These are phyloP conservation scores for Boletus sensibilis DNA, from an alignment of 768 basidiomycete species.

Conservation along the genomic window DNA sequence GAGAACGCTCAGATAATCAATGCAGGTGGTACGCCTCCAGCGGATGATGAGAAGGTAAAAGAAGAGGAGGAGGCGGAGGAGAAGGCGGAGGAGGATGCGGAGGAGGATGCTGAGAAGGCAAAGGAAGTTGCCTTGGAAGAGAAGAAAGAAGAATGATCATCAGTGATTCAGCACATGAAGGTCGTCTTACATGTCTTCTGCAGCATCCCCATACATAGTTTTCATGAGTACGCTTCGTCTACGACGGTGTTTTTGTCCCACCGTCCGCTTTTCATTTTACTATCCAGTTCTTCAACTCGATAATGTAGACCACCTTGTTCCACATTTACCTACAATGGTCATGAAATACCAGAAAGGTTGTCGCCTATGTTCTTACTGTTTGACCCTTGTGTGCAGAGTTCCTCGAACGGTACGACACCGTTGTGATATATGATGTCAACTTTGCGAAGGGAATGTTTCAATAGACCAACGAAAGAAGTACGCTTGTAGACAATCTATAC, in stretches of 20 bases:
- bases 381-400: background rate
- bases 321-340: constrained; percentile 28
- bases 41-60: constrained; percentile 23
- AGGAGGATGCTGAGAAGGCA: constrained; percentile 37
- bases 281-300: constrained; percentile 10
- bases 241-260: constrained; percentile 2
- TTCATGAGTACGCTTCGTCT: constrained; percentile 12
- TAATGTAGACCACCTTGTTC: constrained; percentile 33
- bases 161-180: background rate
- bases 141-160: constrained; percentile 33
- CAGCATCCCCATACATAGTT: background rate
- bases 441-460: background rate
- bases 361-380: background rate
- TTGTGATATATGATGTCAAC: background rate
- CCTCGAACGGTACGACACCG: background rate
- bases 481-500: constrained; percentile 6
- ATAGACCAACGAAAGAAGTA: background rate
- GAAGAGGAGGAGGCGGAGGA: constrained; percentile 32
- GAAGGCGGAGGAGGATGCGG: constrained; percentile 27
- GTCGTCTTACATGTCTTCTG: constrained; percentile 5
- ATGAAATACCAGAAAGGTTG: constrained; percentile 27
- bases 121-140: constrained; percentile 30
- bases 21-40: constrained; percentile 29
- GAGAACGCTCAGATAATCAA: constrained; percentile 81
- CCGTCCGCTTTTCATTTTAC: constrained; percentile 10